Evolutionary conservation across 2,329 filamentous ascomycete species (phyloP), one percentile per base, ranked within the genome.

Genomic region (Aspergillus ustus): DNA sequence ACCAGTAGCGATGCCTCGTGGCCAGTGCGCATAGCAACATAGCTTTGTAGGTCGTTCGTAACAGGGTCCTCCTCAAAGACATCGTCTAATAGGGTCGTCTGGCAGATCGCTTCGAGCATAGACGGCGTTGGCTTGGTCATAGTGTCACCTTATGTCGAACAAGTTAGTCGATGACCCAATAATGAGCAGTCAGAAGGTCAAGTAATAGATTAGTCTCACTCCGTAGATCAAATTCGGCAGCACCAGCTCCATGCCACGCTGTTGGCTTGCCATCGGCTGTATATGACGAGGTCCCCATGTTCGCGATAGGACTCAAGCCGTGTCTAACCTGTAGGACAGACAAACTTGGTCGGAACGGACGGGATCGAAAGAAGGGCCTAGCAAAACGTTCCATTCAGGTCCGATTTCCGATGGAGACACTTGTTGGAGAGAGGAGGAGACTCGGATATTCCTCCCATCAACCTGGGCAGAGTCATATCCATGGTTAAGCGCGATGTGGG

Each of bases 1-100:
- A 97, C 91, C 57, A 97, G 88, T 4, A 97, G 82, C 0, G 86
- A 90, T 7, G 87, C 87, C 70, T 93, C 89, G 69, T 96, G 93
- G 67, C 87, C 87, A 0, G 91, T 86, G 3, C 96, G 83, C 34
- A 84, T 73, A 19, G 92, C 91, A 49, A 96, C 84, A 74, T 91
- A 89, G 50, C 83, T 78, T 75, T 97, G 91, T 45, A 98, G 86
- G 25, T 85, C 83, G 54, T 85, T 87, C 1, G 94, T 97, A 0
- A 90, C 92, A 0, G 86, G 82, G 70, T 97, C 93, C 77, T 96
- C 92, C 65, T 83, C 80, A 74, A 90, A 91, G 67, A 96, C 92
- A 75, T 97, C 93, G 76, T 97, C 93, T 19, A 90, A 82, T 34
- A 97, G 85, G 0, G 90, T 89, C 65, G 89, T 90, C 54, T 87